A percentile compares a stretch with the other conserved stretches of the same genome.
Conservation (phyloP, 2,329 filamentous ascomycete genomes). For the Cercospora sp. region DNA sequence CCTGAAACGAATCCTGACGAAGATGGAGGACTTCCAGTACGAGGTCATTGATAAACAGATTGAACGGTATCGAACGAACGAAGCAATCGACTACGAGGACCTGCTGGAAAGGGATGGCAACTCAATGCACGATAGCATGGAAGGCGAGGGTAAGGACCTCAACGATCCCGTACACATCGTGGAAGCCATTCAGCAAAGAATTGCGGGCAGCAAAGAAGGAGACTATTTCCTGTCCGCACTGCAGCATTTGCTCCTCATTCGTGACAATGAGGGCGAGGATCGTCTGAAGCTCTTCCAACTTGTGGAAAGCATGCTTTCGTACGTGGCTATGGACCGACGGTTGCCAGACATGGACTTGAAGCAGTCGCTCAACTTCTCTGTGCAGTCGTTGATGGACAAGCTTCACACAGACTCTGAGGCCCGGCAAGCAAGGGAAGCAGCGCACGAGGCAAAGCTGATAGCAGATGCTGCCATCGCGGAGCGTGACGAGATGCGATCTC, state of each 20-base stretch:
- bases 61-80: slow-evolving; percentile 87
- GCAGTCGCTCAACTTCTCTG: slow-evolving; percentile 95
- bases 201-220: slow-evolving; percentile 79
- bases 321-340: slow-evolving; percentile 96
- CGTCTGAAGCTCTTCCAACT: slow-evolving; percentile 94
- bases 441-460: slow-evolving; percentile 84
- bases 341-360: slow-evolving; percentile 97
- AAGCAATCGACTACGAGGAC: slow-evolving; percentile 97
- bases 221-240: slow-evolving; percentile 96
- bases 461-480: slow-evolving; percentile 95
- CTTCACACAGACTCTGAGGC: slow-evolving; percentile 96
- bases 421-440: slow-evolving; percentile 86
- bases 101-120: slow-evolving; percentile 87
- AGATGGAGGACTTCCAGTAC: slow-evolving; percentile 99
- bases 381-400: slow-evolving; percentile 92
- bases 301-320: slow-evolving; percentile 97
- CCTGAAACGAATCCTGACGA: slow-evolving; percentile 87
- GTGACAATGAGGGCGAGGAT: slow-evolving; percentile 89
- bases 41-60: slow-evolving; percentile 98
- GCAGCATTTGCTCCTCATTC: slow-evolving; percentile 90
- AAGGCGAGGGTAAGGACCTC: slow-evolving; percentile 85
- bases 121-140: slow-evolving; percentile 83
- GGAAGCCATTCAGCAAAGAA: slow-evolving; percentile 83
- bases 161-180: slow-evolving; percentile 91
- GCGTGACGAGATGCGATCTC: slow-evolving; percentile 87